Conservation (phyloP, 768 basidiomycete species). For the Lactarius hatsudake region DNA sequence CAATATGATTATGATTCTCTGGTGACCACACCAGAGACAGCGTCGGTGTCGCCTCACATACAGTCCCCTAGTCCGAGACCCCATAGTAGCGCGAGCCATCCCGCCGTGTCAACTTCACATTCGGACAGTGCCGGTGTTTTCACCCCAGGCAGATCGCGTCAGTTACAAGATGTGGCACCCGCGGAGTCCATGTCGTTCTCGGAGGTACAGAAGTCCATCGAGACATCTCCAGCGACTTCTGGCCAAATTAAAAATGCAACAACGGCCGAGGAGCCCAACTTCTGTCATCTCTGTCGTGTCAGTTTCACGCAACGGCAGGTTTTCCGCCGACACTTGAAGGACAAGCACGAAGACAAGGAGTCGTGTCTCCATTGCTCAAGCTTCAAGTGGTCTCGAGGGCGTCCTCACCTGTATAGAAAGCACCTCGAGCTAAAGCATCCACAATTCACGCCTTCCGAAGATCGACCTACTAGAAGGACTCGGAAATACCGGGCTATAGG, state of each 20-base stretch:
- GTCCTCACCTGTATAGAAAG: background rate
- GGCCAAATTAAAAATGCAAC: background rate
- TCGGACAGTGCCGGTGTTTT: too few relatives aligned
- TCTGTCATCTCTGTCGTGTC: background rate
- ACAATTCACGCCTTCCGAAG: background rate
- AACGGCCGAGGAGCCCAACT: background rate
- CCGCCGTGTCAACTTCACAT: background rate
- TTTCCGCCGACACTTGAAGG: background rate
- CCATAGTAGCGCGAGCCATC: background rate
- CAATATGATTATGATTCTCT: background rate
- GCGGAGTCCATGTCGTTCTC: background rate
- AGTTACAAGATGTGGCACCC: background rate
- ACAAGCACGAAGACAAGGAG: background rate
- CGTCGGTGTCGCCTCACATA: background rate
- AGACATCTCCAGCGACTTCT: background rate
- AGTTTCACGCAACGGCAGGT: background rate
- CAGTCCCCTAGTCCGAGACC: background rate
- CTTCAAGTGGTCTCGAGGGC: background rate
- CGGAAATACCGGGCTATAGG: background rate
- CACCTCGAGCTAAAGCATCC: background rate
- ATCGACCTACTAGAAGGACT: background rate
- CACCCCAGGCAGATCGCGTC: background rate
- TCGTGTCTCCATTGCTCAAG: background rate
- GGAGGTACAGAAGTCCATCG: too few relatives aligned
- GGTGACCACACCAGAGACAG: background rate